Evolutionary conservation across 768 basidiomycete genomes (phyloP).

Genomic region (Rhizopogon vinicolor): DNA sequence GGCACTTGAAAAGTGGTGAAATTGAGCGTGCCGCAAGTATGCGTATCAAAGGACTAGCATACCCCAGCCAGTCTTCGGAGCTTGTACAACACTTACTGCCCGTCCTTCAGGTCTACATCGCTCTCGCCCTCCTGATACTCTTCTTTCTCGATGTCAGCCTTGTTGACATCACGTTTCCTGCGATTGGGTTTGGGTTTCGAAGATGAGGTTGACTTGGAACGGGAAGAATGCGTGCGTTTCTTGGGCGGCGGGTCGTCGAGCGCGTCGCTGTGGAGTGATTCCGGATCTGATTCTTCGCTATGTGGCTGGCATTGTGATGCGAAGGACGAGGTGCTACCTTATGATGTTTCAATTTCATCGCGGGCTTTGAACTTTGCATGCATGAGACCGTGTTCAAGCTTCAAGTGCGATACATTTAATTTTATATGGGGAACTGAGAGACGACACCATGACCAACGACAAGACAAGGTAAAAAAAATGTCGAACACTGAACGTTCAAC

Average conservation of each 20-base stretch:
- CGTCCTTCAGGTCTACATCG: conserved; percentile 50
- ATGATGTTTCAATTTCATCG: too few species aligned
- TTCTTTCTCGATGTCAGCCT: conserved; percentile 3
- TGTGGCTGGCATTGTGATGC: not conserved
- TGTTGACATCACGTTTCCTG: conserved; percentile 2
- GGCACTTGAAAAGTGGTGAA: conserved; percentile 47
- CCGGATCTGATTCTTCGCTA: conserved; percentile 7
- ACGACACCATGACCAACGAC: too few species aligned
- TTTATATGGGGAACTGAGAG: too few species aligned
- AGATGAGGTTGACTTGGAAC: conserved; percentile 12
- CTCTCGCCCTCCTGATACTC: conserved; percentile 28
- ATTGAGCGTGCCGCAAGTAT: not conserved
- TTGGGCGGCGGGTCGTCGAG: conserved; percentile 31
- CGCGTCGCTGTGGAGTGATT: conserved; percentile 37
- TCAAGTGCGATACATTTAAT: too few species aligned
- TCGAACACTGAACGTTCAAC: too few species aligned
- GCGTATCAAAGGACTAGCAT: conserved; percentile 13
- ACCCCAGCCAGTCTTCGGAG: conserved; percentile 80
- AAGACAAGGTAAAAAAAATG: too few species aligned
- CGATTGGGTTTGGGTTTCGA: conserved; percentile 24
- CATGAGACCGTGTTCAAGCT: too few species aligned
- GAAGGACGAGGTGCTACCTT: too few species aligned
- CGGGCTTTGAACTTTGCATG: too few species aligned
- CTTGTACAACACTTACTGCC: conserved; percentile 75
- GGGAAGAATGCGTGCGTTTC: conserved; percentile 17